These are phyloP conservation scores for Albizia julibrissin DNA, from an alignment of 306 rosid species.

Conservation along the genomic window DNA sequence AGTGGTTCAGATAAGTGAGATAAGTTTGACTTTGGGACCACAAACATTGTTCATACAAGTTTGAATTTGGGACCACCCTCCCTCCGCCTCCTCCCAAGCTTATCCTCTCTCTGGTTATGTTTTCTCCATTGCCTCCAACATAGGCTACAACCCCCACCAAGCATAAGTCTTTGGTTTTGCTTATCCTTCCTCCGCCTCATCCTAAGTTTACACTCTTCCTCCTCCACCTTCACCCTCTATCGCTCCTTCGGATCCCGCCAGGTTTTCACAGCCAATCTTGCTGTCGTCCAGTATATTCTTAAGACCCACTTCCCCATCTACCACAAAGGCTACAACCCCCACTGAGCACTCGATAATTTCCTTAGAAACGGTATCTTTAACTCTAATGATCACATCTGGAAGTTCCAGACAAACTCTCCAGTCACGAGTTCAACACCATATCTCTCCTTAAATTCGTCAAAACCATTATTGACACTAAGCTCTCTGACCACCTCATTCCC, in stretches of 20 bases:
- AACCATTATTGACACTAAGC: conserved; percentile 60
- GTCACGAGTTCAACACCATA: conserved; percentile 61
- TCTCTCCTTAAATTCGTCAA: conserved; percentile 64
- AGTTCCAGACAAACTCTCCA: conserved; percentile 64
- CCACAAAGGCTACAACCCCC: conserved; percentile 42
- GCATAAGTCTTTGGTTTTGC: too few relatives aligned
- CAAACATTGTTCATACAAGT: too few relatives aligned
- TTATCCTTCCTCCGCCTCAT: conserved; percentile 52
- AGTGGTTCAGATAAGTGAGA: too few relatives aligned
- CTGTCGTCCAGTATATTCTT: conserved; percentile 68
- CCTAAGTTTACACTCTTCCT: too few relatives aligned
- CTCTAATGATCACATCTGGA: conserved; percentile 61
- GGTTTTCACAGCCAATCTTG: conserved; percentile 59
- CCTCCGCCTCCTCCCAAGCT: conserved; percentile 16
- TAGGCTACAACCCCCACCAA: too few relatives aligned
- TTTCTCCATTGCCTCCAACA: conserved; percentile 43
- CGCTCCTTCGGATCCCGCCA: conserved; percentile 42
- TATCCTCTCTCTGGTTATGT: conserved; percentile 61
- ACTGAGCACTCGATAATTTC: conserved; percentile 41
- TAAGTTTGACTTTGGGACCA: too few relatives aligned
- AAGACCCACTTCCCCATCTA: conserved; percentile 57
- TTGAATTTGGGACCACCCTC: too few relatives aligned
- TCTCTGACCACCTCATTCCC: conserved; percentile 57
- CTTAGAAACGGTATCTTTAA: conserved; percentile 75
- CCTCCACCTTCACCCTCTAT: conserved; percentile 60